Conservation (phyloP, 2,329 filamentous ascomycete genomes). For the Aspergillus alliaceus region DNA sequence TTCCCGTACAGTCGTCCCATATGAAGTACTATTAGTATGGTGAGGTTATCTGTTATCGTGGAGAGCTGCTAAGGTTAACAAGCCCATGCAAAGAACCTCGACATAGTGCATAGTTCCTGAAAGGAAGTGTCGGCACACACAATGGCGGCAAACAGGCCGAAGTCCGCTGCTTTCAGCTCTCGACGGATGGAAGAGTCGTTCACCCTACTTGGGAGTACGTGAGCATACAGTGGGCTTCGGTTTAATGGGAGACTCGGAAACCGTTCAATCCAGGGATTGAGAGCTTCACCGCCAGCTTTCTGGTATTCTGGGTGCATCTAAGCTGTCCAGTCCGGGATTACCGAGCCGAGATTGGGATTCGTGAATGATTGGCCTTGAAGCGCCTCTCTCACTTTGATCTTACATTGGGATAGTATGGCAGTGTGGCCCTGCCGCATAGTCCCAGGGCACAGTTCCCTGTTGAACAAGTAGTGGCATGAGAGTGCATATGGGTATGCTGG, state of each 20-base stretch:
- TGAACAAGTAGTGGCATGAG: too few relatives aligned
- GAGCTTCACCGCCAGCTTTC: neutral
- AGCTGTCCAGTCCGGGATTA: neutral
- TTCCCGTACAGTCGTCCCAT: neutral
- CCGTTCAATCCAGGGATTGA: neutral
- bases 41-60: too few relatives aligned
- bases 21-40: neutral
- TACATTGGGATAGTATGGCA: too few relatives aligned
- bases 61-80: too few relatives aligned
- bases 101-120: neutral
- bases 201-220: neutral
- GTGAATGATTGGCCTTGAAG: neutral
- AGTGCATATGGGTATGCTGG: too few relatives aligned
- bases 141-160: neutral
- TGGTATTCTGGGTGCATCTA: neutral
- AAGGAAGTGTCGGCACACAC: neutral
- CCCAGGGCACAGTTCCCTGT: too few relatives aligned
- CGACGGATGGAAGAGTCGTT: neutral
- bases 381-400: too few relatives aligned
- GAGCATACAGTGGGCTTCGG: neutral
- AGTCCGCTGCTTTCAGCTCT: neutral
- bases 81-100: neutral
- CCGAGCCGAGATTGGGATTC: neutral
- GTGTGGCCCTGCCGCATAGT: too few relatives aligned
- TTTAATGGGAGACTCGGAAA: neutral